Evolutionary conservation across 2,329 filamentous ascomycete genomes (phyloP), one percentile per base, ranked within the genome.

Genomic region (Phyllosticta citribraziliensis): DNA sequence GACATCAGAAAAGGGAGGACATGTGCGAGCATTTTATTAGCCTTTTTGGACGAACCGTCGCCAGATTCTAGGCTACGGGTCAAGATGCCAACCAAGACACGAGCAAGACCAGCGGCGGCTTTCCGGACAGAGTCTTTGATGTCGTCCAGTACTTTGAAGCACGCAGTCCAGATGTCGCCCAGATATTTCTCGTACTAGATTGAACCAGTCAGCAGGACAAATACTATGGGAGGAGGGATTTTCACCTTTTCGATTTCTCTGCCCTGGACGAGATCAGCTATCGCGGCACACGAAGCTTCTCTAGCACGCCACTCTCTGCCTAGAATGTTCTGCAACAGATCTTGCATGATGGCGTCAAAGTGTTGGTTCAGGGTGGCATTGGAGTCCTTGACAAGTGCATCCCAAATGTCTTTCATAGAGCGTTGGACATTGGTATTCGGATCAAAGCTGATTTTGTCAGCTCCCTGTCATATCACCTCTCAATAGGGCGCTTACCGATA

Each of bases 401-500:
- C 92, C 94, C 94, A 99, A 66, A 99, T 97, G 64, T 95, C 91
- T 62, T 96, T 92, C 94, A 99, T 99, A 0, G 93, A 96, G 55
- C 86, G 83, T 71, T 93, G 90, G 12, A 97, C 94, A 65, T 96
- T 96, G 1, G 86, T 82, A 70, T 97, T 97, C 0, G 94, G 94
- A 72, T 99, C 94, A 64, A 97, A 97, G 47, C 72, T 73, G 9
- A 24, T 2, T 14, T 3, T n/a, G 59, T 73, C 61, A 73, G 65
- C 17, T 54, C 14, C 2, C 11, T 17, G 11, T n/a, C 25, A 50
- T 8, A 27, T 11, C 17, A 9, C 20, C 35, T 12, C 22, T 4
- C 17, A 22, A 53, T 27, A 8, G n/a, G 17, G 40, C 17, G 40
- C 19, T 35, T 68, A 73, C 56, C 91, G 83, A 74, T 97, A 99